These are phyloP conservation scores for Eucalyptus marginata DNA, from an alignment of 345 rosid species.

Conservation along the genomic window DNA sequence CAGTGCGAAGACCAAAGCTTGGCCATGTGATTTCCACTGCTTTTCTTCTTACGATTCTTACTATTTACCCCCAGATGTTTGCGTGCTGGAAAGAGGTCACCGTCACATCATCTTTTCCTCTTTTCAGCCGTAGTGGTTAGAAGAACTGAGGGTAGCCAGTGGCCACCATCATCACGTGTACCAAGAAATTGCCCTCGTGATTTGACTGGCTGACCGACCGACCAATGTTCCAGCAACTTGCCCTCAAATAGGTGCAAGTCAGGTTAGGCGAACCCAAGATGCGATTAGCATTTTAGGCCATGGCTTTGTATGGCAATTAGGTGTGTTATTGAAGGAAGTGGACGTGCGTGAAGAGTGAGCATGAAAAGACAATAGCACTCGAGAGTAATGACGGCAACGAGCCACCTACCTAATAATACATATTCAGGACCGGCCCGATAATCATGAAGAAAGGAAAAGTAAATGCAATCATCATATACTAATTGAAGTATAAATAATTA, in stretches of 20 bases:
- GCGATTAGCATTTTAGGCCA: not conserved
- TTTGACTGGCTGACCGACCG: not conserved
- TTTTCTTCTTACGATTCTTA: not conserved
- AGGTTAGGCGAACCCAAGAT: not conserved
- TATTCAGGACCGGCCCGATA: not conserved
- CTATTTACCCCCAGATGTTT: not conserved
- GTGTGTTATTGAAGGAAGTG: not conserved
- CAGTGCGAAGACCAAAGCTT: not conserved
- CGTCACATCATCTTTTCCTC: not conserved
- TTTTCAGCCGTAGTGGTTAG: not conserved
- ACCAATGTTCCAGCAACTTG: not conserved
- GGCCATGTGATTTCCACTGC: not conserved
- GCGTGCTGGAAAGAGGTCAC: not conserved
- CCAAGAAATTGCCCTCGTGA: not conserved
- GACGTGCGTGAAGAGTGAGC: not conserved
- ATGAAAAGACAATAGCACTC: not conserved
- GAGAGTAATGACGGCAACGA: not conserved
- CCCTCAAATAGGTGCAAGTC: not conserved
- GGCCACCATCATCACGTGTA: not conserved
- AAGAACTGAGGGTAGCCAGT: not conserved
- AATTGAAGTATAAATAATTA: not conserved
- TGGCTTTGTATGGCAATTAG: not conserved
- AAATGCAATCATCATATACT: not conserved
- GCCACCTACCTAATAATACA: not conserved
- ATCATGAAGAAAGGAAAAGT: not conserved